Base-by-base conservation (phyloP, 73 alveolate species). In the Symbiodinium natans region DNA sequence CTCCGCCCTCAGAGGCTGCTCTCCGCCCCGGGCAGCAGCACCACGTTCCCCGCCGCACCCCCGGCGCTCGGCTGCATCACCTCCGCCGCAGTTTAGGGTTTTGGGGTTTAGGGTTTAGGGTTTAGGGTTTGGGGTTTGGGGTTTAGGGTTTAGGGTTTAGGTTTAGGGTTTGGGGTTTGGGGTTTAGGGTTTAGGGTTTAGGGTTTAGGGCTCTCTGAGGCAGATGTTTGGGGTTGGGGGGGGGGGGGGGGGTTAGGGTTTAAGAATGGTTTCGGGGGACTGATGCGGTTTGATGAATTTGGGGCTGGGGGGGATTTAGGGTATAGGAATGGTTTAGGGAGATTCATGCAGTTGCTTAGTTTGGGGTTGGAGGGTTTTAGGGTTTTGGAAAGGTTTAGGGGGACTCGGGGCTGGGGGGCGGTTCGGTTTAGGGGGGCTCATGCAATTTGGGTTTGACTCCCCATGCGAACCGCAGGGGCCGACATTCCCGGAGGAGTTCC, bases 1-100 rank as follows among this genome's bases (percentile, higher is more conserved):
- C n/a, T 5, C 36, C 29, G 38, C 33, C 39, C 59, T 68, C 86
- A 88, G 46, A 88, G 46, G 86, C 77, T 88, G 95, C 75, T 63
- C 38, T 59, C 86, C 46, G 46, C 71, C 27, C 41, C 41, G 19
- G 95, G 95, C 85, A 63, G 86, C 36, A 88, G 86, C 71, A 88
- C 86, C 85, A 88, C 95, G 43, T 88, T 88, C 41, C 95, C 95
- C 8, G 33, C 38, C 19, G 95, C 95, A 68, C 95, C 95, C 13
- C 95, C 95, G 23, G 95, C 75, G 68, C 83, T 54, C 59, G 94
- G 95, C 46, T 75, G 73, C 86, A 88, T 88, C 41, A 88, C 95
- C 95, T 88, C 10, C 71, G 38, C 9, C 17, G 59, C 4, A 46
- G 25, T 46, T 46, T 46, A 46, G 25, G 9, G 17, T 46, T 13